Evolutionary conservation across 441 rosid species (phyloP).

Genomic region (Gossypium armourianum): DNA sequence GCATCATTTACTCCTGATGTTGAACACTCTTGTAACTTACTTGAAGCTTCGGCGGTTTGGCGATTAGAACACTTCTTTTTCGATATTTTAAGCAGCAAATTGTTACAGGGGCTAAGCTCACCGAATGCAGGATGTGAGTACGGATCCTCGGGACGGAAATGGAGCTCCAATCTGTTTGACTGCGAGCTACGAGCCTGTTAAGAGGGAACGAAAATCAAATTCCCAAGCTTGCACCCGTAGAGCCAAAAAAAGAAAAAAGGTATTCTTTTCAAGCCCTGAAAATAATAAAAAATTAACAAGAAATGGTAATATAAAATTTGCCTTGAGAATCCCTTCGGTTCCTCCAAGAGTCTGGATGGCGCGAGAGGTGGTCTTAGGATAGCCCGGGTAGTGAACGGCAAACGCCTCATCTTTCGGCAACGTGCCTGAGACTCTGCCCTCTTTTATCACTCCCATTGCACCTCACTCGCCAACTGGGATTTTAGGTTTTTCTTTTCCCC

Average conservation of each 20-base stretch:
- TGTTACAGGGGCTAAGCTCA: constrained; percentile 42
- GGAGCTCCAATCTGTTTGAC: constrained; percentile 55
- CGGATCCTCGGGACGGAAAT: constrained; percentile 85
- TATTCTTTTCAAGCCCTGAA: neutral
- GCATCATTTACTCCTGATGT: constrained; percentile 15
- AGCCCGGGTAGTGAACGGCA: constrained; percentile 63
- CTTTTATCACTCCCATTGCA: constrained; percentile 52
- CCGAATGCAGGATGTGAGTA: constrained; percentile 72
- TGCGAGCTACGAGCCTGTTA: constrained; percentile 46
- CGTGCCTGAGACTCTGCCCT: constrained; percentile 46
- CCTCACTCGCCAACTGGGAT: neutral
- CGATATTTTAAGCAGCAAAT: constrained; percentile 47
- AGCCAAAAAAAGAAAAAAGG: neutral
- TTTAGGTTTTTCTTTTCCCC: neutral
- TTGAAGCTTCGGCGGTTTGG: constrained; percentile 19
- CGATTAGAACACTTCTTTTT: constrained; percentile 28
- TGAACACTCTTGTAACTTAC: neutral
- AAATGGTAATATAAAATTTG: constrained; percentile 1
- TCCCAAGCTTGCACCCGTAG: neutral
- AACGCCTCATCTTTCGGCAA: constrained; percentile 45
- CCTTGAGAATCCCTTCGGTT: constrained; percentile 47
- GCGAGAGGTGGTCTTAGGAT: constrained; percentile 54
- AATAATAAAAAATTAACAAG: neutral
- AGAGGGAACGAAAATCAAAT: constrained; percentile 9
- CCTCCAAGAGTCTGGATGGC: constrained; percentile 72